Percentiles rank a stretch among this genome's conserved stretches.
These are phyloP conservation scores for Chlamydomonas reinhardtii DNA, from an alignment of 163 green algal species.

Conservation along the genomic window DNA sequence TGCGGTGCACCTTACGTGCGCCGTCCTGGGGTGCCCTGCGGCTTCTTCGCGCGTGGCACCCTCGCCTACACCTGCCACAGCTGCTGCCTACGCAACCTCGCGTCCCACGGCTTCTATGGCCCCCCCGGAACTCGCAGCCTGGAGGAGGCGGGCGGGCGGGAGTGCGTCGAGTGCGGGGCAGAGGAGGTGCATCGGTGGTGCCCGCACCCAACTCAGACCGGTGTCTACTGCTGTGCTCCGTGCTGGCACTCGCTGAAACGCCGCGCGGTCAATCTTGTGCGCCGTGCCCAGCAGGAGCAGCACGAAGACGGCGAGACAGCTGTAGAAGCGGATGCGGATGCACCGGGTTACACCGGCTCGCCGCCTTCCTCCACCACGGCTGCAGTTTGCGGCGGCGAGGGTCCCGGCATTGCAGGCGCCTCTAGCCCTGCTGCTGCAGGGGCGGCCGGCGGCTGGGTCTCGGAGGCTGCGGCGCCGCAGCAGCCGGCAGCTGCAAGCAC, in stretches of 20 bases:
- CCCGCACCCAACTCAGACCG: not conserved
- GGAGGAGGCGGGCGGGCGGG: constrained; percentile 5
- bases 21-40: not conserved
- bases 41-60: constrained; percentile 18
- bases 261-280: too few species aligned
- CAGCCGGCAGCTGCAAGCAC: too few species aligned
- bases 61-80: constrained; percentile 6
- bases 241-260: not conserved
- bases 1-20: not conserved
- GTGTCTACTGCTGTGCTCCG: not conserved
- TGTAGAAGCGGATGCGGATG: too few species aligned
- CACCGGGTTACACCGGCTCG: too few species aligned
- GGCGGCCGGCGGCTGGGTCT: too few species aligned
- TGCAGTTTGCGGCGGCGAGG: too few species aligned
- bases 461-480: too few species aligned
- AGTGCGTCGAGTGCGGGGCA: not conserved
- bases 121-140: not conserved
- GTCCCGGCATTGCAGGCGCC: too few species aligned
- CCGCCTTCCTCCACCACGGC: too few species aligned
- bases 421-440: not conserved
- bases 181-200: not conserved
- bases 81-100: not conserved
- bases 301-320: too few species aligned
- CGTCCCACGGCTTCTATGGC: constrained; percentile 7
- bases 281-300: not conserved